A percentile compares a stretch with the other conserved stretches of the same genome.
These are phyloP conservation scores for Echria macrotheca DNA, from an alignment of 495 filamentous ascomycete genomes.

Conservation along the genomic window DNA sequence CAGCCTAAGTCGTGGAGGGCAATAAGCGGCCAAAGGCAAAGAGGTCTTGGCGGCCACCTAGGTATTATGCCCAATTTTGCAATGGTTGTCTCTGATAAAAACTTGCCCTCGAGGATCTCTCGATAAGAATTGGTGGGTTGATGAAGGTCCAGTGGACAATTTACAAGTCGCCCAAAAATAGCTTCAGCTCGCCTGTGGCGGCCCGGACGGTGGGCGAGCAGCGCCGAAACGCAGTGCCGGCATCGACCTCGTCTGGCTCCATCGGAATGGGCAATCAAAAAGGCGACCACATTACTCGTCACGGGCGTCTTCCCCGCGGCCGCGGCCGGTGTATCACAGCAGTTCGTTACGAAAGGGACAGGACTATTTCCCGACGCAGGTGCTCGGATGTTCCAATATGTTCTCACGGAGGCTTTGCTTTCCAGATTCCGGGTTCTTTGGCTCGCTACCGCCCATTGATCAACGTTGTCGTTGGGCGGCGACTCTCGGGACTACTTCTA, in stretches of 20 bases:
- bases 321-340: too few species aligned
- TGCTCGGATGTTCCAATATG: background rate
- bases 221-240: background rate
- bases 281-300: too few species aligned
- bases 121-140: too few species aligned
- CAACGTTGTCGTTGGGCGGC: background rate
- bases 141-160: background rate
- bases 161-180: constrained; percentile 5
- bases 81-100: background rate
- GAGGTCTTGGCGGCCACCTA: background rate
- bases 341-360: too few species aligned
- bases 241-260: background rate
- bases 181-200: background rate
- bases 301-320: too few species aligned
- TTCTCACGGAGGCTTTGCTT: background rate
- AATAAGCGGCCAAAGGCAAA: background rate
- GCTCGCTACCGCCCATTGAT: constrained; percentile 5
- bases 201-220: background rate
- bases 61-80: background rate
- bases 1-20: constrained; percentile 9
- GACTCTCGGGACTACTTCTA: too few species aligned
- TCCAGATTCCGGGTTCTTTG: constrained; percentile 8
- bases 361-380: constrained; percentile 1
- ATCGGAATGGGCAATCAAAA: background rate
- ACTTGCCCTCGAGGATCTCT: background rate